These are phyloP conservation scores for Acacia confusa DNA, from an alignment of 306 rosid species.

Conservation along the genomic window DNA sequence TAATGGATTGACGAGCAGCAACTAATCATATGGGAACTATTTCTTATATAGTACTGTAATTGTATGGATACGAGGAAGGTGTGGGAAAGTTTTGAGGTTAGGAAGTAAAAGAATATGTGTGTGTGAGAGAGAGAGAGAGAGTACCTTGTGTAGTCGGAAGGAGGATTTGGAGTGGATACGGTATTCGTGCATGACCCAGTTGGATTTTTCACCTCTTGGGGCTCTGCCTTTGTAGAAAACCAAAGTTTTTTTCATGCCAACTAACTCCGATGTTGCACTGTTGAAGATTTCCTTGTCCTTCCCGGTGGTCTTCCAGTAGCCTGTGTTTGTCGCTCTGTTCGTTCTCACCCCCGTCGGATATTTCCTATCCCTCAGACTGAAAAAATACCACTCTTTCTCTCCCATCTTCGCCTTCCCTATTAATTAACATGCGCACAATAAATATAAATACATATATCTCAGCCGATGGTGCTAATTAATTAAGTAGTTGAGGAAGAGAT, in stretches of 20 bases:
- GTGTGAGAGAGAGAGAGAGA: no score
- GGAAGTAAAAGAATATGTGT: not conserved
- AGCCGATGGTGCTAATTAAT: no score
- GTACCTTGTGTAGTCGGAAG: conserved; percentile 51
- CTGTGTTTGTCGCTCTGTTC: conserved; percentile 84
- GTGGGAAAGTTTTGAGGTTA: not conserved
- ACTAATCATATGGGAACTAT: no score
- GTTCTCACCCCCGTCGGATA: conserved; percentile 95
- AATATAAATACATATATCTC: not conserved
- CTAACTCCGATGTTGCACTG: conserved; percentile 59
- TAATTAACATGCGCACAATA: not conserved
- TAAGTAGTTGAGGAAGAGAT: not conserved
- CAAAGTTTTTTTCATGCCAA: conserved; percentile 94
- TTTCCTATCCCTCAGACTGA: conserved; percentile 85
- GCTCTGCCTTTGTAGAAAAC: conserved; percentile 97
- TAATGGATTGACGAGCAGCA: no score
- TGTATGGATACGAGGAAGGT: not conserved
- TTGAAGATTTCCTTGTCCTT: conserved; percentile 84
- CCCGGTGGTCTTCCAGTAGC: conserved; percentile 96
- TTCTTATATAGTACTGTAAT: no score
- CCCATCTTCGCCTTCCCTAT: conserved; percentile 96
- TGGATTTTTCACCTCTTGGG: conserved; percentile 88
- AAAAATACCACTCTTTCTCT: conserved; percentile 92
- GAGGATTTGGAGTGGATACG: conserved; percentile 71
- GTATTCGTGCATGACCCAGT: conserved; percentile 98